A percentile compares a stretch with the other conserved stretches of the same genome.
Conservation (phyloP, 2,329 filamentous ascomycete genomes). For the Nannizziopsis arthrosporioides region DNA sequence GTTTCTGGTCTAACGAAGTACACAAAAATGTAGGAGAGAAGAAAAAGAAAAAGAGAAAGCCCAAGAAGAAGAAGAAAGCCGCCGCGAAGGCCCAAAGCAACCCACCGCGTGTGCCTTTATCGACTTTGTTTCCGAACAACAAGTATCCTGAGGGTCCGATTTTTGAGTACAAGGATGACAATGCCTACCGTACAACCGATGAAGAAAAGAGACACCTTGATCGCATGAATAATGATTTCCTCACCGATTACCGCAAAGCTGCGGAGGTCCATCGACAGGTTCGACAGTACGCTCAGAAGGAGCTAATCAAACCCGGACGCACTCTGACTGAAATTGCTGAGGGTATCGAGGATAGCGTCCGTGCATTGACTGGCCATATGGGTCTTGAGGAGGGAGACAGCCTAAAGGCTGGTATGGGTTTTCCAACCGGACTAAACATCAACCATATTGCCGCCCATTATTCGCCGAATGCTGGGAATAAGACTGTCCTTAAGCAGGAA, state of each 20-base stretch:
- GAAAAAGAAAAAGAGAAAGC: constrained; percentile 71
- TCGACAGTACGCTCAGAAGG: constrained; percentile 68
- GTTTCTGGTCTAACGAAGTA: constrained; percentile 1
- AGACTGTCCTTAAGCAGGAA: constrained; percentile 52
- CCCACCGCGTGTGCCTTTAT: constrained; percentile 62
- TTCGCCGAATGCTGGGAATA: constrained; percentile 78
- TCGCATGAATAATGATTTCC: constrained; percentile 66
- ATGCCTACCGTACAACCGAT: constrained; percentile 64
- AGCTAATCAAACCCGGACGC: constrained; percentile 64
- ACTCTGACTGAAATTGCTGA: constrained; percentile 70
- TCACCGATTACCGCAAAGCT: constrained; percentile 68
- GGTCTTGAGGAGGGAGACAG: constrained; percentile 69
- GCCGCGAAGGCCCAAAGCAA: constrained; percentile 59
- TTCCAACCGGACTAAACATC: constrained; percentile 71
- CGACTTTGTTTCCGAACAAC: constrained; percentile 60
- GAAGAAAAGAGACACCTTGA: constrained; percentile 78
- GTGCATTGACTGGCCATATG: constrained; percentile 62
- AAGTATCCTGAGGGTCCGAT: constrained; percentile 68
- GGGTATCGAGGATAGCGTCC: constrained; percentile 74
- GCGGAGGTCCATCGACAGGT: constrained; percentile 87
- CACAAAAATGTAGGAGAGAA: constrained; percentile 36
- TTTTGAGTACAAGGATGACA: constrained; percentile 65
- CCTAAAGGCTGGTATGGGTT: constrained; percentile 69
- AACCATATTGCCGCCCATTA: constrained; percentile 82
- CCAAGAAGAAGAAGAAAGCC: constrained; percentile 55